Percentiles rank a stretch among this genome's conserved stretches.
These are phyloP conservation scores for Platismatia glauca DNA, from an alignment of 495 filamentous ascomycete species.

Conservation along the genomic window DNA sequence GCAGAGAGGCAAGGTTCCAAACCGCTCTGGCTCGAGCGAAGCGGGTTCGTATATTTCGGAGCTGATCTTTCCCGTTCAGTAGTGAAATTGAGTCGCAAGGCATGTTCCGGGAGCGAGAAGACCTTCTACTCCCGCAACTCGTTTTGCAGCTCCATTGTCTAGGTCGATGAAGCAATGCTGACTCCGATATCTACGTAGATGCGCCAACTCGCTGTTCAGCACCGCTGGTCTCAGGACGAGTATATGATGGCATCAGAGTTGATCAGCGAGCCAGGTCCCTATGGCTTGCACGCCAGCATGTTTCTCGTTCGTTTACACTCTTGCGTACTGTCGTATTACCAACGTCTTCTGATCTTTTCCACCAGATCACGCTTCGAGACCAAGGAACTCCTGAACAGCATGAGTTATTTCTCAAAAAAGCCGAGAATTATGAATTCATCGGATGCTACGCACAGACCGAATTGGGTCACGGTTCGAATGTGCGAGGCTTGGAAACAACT, in stretches of 20 bases:
- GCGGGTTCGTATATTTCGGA: slow-evolving; percentile 25
- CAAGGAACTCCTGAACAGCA: slow-evolving; percentile 64
- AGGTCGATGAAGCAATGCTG: not conserved
- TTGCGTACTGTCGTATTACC: not conserved
- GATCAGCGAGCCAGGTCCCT: slow-evolving; percentile 58
- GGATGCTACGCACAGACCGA: slow-evolving; percentile 75
- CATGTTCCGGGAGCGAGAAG: not conserved
- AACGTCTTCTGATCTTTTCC: not conserved
- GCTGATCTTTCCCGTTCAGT: not conserved
- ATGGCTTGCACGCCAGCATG: slow-evolving; percentile 58
- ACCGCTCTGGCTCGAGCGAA: slow-evolving; percentile 54
- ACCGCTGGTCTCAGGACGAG: slow-evolving; percentile 58
- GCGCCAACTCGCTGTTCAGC: slow-evolving; percentile 49
- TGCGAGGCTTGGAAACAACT: slow-evolving; percentile 63
- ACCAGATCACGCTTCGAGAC: slow-evolving; percentile 53
- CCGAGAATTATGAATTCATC: slow-evolving; percentile 55
- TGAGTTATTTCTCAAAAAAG: slow-evolving; percentile 55
- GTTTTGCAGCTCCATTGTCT: not conserved
- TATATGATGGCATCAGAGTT: slow-evolving; percentile 49
- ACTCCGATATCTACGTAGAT: slow-evolving; percentile 35
- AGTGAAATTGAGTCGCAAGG: not conserved
- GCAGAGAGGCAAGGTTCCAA: slow-evolving; percentile 55
- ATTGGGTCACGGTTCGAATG: slow-evolving; percentile 65
- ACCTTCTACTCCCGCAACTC: not conserved
- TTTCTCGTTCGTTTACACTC: slow-evolving; percentile 43